Percentiles rank a stretch among this genome's conserved stretches.
Conservation (phyloP, 139 green algal genomes). For the Tetraselmis chui region DNA sequence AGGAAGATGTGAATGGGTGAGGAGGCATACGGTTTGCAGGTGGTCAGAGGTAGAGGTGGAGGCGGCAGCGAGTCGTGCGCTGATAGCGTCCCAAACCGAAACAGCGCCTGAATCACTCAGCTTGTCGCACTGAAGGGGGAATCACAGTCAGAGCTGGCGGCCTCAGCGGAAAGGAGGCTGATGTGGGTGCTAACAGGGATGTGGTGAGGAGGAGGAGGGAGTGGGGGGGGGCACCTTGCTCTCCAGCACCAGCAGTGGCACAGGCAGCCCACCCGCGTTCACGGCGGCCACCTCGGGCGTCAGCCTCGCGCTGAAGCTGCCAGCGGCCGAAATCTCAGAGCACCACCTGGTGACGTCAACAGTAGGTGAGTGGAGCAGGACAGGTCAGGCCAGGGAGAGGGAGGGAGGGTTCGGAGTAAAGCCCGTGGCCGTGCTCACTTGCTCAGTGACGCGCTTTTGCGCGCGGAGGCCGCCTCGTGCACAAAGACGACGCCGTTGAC, state of each 20-base stretch:
- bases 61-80: too few relatives aligned
- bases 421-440: not conserved
- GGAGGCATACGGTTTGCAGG: too few relatives aligned
- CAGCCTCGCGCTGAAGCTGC: constrained; percentile 16
- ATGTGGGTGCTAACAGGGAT: too few relatives aligned
- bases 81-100: too few relatives aligned
- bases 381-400: not conserved
- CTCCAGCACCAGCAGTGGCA: constrained; percentile 23
- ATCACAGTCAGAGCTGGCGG: too few relatives aligned
- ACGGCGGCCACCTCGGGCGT: constrained; percentile 10
- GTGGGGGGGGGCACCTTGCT: constrained; percentile 13
- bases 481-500: constrained; percentile 26
- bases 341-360: constrained; percentile 3
- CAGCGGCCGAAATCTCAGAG: constrained; percentile 6
- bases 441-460: not conserved
- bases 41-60: too few relatives aligned
- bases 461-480: constrained; percentile 13
- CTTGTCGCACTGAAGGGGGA: too few relatives aligned
- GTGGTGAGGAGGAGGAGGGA: too few relatives aligned
- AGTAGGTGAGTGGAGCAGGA: not conserved
- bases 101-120: too few relatives aligned
- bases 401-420: not conserved
- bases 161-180: too few relatives aligned
- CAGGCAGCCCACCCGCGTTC: constrained; percentile 23
- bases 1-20: too few relatives aligned